A percentile compares a stretch with the other conserved stretches of the same genome.
These are phyloP conservation scores for Ampelocalamus luodianensis DNA, from an alignment of 176 grass and related monocot genomes.

Conservation along the genomic window DNA sequence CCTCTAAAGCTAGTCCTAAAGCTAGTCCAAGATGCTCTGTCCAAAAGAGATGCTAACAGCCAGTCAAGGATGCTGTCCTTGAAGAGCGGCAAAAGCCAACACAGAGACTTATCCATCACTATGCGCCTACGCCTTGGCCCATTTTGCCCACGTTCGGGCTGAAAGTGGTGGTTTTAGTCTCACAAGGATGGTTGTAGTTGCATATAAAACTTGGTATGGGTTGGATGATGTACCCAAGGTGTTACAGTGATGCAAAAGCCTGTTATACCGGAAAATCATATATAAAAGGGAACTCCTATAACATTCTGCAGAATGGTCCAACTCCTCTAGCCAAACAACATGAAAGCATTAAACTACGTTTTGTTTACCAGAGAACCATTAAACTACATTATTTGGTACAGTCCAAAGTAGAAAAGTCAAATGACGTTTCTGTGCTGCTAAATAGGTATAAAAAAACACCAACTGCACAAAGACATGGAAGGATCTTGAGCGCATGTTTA, in stretches of 20 bases:
- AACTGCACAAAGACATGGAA: background rate
- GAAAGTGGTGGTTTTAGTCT: background rate
- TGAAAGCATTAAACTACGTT: background rate
- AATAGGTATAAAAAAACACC: background rate
- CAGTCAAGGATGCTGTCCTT: too few species aligned
- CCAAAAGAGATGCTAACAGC: too few species aligned
- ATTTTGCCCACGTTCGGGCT: background rate
- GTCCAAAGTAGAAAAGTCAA: background rate
- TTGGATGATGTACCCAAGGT: conserved; percentile 1
- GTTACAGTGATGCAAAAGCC: background rate
- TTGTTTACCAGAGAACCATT: background rate
- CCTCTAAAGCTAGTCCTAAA: too few species aligned
- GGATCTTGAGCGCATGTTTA: background rate
- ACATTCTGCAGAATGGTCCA: background rate
- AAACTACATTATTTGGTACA: background rate
- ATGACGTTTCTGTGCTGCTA: background rate
- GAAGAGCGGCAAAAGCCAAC: too few species aligned
- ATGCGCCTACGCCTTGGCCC: background rate
- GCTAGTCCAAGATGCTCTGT: too few species aligned
- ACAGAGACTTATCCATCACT: too few species aligned
- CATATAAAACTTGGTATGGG: background rate
- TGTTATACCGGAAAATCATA: background rate
- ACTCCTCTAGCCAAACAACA: background rate
- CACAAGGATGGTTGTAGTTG: conserved; percentile 1
- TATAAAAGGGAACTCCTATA: background rate